phyloP scores from a whole-genome alignment of 306 rosid genomes.

The Acacia crassicarpa region DNA sequence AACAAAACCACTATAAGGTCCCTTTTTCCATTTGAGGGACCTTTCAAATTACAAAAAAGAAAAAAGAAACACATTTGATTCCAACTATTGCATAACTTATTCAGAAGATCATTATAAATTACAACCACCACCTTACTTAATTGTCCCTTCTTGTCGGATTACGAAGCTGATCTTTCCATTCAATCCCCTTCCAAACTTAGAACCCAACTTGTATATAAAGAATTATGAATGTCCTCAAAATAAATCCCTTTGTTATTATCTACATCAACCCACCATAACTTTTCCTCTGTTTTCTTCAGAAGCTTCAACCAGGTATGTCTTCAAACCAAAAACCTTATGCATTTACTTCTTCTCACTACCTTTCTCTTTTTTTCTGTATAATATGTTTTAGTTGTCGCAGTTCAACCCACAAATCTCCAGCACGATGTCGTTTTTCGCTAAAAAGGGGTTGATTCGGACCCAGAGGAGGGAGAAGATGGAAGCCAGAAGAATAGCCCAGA shows the following conservation, averaged over 20 bases:
- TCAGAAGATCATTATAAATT: slow-evolving; percentile 32
- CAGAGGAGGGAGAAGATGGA: slow-evolving; percentile 79
- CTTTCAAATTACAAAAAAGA: slow-evolving; percentile 1
- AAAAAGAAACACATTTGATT: slow-evolving; percentile 6
- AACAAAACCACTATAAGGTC: slow-evolving; percentile 19
- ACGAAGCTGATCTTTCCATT: slow-evolving; percentile 26
- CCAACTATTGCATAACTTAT: slow-evolving; percentile 36
- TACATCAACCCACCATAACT: slow-evolving; percentile 39
- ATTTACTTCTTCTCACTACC: slow-evolving; percentile 31
- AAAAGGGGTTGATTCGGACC: slow-evolving; percentile 91
- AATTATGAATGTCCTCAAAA: slow-evolving; percentile 34
- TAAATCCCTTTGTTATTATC: slow-evolving; percentile 42
- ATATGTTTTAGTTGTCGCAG: slow-evolving; percentile 48
- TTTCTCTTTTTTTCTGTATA: slow-evolving; percentile 21
- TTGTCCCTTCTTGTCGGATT: slow-evolving; percentile 26
- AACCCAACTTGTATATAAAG: slow-evolving; percentile 45
- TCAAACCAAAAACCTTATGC: slow-evolving; percentile 21
- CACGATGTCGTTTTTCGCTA: slow-evolving; percentile 57
- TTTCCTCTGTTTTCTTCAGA: neutral
- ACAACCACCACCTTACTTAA: slow-evolving; percentile 25
- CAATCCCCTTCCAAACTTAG: slow-evolving; percentile 32
- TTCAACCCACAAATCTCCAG: slow-evolving; percentile 84
- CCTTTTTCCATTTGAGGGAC: slow-evolving; percentile 4
- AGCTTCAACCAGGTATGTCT: slow-evolving; percentile 20
- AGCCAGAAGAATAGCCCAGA: slow-evolving; percentile 86